Conservation (phyloP, 768 basidiomycete species). For the Boletus subcaerulescens region DNA sequence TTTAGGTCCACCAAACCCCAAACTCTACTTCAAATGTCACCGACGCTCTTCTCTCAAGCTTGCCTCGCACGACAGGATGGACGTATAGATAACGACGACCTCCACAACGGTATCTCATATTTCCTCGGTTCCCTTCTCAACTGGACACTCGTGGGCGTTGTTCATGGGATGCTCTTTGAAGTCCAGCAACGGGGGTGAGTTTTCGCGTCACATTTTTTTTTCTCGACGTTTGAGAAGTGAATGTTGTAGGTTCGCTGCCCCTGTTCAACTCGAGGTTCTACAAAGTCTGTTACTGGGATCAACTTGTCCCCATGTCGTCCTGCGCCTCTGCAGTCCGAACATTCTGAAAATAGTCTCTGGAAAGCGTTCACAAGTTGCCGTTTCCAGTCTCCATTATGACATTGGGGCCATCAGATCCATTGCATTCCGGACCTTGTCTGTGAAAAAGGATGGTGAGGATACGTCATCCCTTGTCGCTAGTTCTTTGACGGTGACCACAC, state of each 20-base stretch:
- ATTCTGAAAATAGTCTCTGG: conserved; percentile 46
- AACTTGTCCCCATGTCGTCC: conserved; percentile 64
- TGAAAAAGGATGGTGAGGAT: conserved; percentile 37
- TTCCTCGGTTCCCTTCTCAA: conserved; percentile 70
- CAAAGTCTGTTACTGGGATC: conserved; percentile 63
- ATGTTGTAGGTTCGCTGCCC: conserved; percentile 42
- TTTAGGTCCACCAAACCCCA: conserved; percentile 70
- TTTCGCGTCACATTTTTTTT: not conserved
- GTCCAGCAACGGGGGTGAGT: conserved; percentile 54
- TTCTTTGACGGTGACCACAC: not conserved
- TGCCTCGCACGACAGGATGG: conserved; percentile 44
- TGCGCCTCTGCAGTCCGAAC: conserved; percentile 56
- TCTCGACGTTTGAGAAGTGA: not conserved
- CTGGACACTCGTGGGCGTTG: conserved; percentile 78
- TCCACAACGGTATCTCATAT: conserved; percentile 75
- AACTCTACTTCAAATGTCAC: conserved; percentile 61
- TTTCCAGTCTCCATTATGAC: conserved; percentile 34
- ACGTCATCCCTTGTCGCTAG: not conserved
- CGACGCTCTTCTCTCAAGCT: conserved; percentile 64
- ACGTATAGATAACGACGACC: conserved; percentile 63
- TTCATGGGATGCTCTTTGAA: conserved; percentile 60
- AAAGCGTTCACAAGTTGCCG: conserved; percentile 35
- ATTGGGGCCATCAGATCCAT: conserved; percentile 38
- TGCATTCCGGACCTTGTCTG: conserved; percentile 38
- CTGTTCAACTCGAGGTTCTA: conserved; percentile 59